Evolutionary conservation across 139 green algal species (phyloP).

Genomic region (Desmodesmus armatus): DNA sequence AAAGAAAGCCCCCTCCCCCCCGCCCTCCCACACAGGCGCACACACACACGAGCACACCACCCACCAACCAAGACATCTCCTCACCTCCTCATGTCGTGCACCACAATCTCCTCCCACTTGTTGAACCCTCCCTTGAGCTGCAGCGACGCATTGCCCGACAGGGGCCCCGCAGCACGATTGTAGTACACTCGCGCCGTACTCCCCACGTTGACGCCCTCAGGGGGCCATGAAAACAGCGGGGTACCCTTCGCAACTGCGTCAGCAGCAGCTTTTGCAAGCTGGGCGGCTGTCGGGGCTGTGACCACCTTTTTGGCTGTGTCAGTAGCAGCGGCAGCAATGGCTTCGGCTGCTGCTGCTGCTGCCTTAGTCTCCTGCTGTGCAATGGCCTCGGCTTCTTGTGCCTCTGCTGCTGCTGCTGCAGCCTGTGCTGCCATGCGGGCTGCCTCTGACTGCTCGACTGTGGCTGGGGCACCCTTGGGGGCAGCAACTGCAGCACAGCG

Average conservation of each 20-base stretch:
- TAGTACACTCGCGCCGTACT: slow-evolving; percentile 70
- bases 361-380: neutral
- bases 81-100: neutral
- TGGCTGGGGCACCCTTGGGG: neutral
- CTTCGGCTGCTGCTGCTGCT: slow-evolving; percentile 28
- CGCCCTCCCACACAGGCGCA: neutral
- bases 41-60: neutral
- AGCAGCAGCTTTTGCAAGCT: slow-evolving; percentile 15
- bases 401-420: slow-evolving; percentile 16
- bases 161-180: slow-evolving; percentile 68
- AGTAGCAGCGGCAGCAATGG: neutral
- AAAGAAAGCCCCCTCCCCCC: too few relatives aligned
- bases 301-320: slow-evolving; percentile 14
- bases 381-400: slow-evolving; percentile 9
- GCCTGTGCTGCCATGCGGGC: slow-evolving; percentile 1
- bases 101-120: slow-evolving; percentile 76
- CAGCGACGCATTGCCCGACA: slow-evolving; percentile 54
- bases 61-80: neutral
- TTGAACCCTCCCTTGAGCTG: slow-evolving; percentile 84
- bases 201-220: slow-evolving; percentile 49
- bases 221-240: slow-evolving; percentile 57
- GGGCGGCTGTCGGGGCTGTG: neutral
- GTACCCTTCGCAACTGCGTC: neutral
- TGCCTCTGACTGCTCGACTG: neutral
- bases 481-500: neutral